These are phyloP conservation scores for Ceratobasidium sp. DNA, from an alignment of 1,284 basidiomycete genomes.

Conservation along the genomic window DNA sequence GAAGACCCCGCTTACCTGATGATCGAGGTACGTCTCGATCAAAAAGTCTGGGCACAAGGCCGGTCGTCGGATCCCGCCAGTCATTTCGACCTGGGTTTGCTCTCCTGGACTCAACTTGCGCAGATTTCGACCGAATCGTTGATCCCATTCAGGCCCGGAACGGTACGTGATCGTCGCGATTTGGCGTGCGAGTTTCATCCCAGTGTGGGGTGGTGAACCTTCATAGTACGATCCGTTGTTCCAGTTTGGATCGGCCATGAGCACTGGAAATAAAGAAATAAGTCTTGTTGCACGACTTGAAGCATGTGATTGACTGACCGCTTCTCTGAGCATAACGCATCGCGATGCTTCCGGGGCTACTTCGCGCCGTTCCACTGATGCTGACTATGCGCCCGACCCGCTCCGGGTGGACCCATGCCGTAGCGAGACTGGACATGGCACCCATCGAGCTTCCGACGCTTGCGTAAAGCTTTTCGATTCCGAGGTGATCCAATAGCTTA, in stretches of 20 bases:
- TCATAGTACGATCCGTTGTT: slow-evolving; percentile 99
- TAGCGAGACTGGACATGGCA: slow-evolving; percentile 96
- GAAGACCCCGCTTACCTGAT: slow-evolving; percentile 65
- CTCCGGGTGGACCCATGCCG: slow-evolving; percentile 90
- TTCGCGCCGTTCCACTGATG: slow-evolving; percentile 93
- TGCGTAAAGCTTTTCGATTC: slow-evolving; percentile 87
- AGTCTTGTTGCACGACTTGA: background rate
- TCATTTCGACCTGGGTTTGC: slow-evolving; percentile 48
- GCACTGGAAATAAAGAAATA: slow-evolving; percentile 60
- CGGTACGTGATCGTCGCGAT: slow-evolving; percentile 99
- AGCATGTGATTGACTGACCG: slow-evolving; percentile 60
- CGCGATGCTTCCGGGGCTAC: slow-evolving; percentile 89
- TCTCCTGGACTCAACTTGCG: slow-evolving; percentile 50
- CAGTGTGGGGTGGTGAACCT: slow-evolving; percentile 90
- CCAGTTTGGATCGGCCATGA: slow-evolving; percentile 99
- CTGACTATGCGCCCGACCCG: slow-evolving; percentile 89
- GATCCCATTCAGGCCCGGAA: slow-evolving; percentile 98
- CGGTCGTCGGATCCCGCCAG: slow-evolving; percentile 58
- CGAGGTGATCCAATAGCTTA: slow-evolving; percentile 82
- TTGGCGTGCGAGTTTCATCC: slow-evolving; percentile 98
- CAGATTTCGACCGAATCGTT: slow-evolving; percentile 87
- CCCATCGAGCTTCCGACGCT: slow-evolving; percentile 96
- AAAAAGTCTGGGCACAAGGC: slow-evolving; percentile 95
- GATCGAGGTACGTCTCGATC: slow-evolving; percentile 98
- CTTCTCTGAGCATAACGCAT: slow-evolving; percentile 96